Conservation (phyloP, 768 basidiomycete species). For the Hygrocybe punicea region DNA sequence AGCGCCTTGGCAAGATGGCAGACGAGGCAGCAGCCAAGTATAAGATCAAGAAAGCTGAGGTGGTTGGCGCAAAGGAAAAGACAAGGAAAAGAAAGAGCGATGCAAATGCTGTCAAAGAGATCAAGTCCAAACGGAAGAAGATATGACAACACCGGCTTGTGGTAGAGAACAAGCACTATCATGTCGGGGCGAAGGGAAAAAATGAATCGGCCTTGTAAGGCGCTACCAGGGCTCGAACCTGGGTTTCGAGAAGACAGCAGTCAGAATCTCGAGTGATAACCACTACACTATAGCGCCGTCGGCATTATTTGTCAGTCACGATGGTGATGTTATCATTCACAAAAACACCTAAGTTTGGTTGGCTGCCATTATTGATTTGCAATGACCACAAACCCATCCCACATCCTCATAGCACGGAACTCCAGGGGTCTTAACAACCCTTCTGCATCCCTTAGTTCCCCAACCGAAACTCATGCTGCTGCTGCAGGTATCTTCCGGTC, state of each 20-base stretch:
- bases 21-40: conserved; percentile 20
- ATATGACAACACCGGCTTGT: conserved; percentile 6
- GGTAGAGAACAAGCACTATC: conserved; percentile 4
- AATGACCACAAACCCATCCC: conserved; percentile 76
- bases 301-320: neutral
- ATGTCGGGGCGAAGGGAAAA: no score
- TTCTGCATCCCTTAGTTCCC: conserved; percentile 76
- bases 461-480: conserved; percentile 85
- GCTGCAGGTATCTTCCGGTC: conserved; percentile 82
- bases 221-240: conserved; percentile 48
- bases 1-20: conserved; percentile 24
- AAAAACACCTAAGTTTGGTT: no score
- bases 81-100: conserved; percentile 1
- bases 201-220: no score
- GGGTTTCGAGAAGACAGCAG: conserved; percentile 37
- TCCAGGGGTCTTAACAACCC: conserved; percentile 74
- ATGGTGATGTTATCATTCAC: neutral
- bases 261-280: conserved; percentile 45
- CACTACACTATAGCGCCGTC: conserved; percentile 39
- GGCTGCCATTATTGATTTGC: conserved; percentile 4
- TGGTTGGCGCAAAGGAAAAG: conserved; percentile 11
- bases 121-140: conserved; percentile 6
- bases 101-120: neutral
- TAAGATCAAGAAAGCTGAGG: conserved; percentile 27
- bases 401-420: conserved; percentile 84